Base-by-base conservation (phyloP, 176 grass and related monocot species). In the Leersia perrieri region DNA sequence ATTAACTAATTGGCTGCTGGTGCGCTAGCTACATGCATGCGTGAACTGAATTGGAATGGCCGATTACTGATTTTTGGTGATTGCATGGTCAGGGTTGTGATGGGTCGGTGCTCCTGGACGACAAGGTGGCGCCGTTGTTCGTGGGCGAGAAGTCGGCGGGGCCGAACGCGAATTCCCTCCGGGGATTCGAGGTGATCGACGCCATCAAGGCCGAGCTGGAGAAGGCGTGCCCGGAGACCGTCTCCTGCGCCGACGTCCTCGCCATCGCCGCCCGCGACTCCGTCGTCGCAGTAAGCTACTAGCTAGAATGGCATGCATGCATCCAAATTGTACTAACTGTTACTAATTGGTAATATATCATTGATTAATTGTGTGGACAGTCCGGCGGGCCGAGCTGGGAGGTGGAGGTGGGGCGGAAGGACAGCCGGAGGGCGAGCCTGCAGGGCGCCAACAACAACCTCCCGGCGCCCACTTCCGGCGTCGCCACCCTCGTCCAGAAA, bases 221-320 rank as follows among this genome's bases (percentile, higher is more conserved):
- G 75, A 72, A 35, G 34, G 89, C 76, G 18, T 97, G 94, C 83
- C 91, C 91, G 0, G 81, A 86, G 75, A 94, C 87, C 0, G 87
- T 97, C 74, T 97, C 94, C 36, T 97, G 94, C 30, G 89, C 91
- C 26, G 94, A 97, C 75, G 16, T 97, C 83, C 91, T 97, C 6
- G 94, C 94, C 75, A 88, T 97, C 63, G 89, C 84, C 4, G 94
- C 94, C 68, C 89, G 94, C n/a, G 94, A 97, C 86, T 91, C 94
- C 1, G 89, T 94, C 15, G 78, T 97, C 1, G 47, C 85, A 58
- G 94, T 97, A 82, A 42, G 51, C 22, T 1, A 55, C 7, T 55
- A 55, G 3, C 5, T 55, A 72, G 38, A 34, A 42, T 39, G 25
- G n/a, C 18, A 26, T 76, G 31, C 5, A 11, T 28, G 25, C 0